Base-by-base conservation (phyloP, 768 basidiomycete genomes). In the Trametes maxima region DNA sequence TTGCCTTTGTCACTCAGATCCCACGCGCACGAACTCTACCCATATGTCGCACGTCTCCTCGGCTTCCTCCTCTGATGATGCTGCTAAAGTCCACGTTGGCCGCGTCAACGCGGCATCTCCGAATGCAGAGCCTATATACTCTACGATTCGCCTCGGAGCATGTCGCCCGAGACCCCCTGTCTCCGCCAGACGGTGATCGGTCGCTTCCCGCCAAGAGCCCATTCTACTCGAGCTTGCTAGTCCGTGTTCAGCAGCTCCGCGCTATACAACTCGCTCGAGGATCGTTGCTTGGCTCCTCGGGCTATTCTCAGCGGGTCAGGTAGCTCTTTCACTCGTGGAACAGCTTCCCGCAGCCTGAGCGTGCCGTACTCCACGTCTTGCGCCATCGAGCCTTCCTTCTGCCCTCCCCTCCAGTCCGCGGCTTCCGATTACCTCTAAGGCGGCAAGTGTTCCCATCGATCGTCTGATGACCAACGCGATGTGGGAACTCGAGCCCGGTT, bases 401-500 rank as follows among this genome's bases (percentile, higher is more conserved):
- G 24, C 52, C 25, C 56, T 35, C 49, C 25, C 61, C 42, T 49
- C 61, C 61, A 53, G 56, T 53, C 61, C 61, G 61, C 56, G 61
- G 56, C 61, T 53, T 62, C 61, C 61, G 55, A 62, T 53, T 62
- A 47, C 61, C 55, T 25, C 51, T 57, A 55, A 49, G 40, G 40
- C 50, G 44, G 22, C 21, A 52, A 24, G n/a, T 46, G n/a, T 57
- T 62, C 61, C 61, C 61, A 62, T 62, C 61, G 61, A 62, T 62
- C 51, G 55, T 35, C 53, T 51, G 61, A 57, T 62, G 56, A 57
- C 61, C 42, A 44, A 40, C 56, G 44, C 25, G 25, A 46, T 62
- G 61, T 62, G 61, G 56, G 61, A 57, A 57, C 22, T n/a, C 17
- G 36, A 21, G 35, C 19, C 50, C 49, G 19, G 35, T 46, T 19